These are phyloP conservation scores for Coffea canephora DNA, from an alignment of 257 asterid species.

Conservation along the genomic window DNA sequence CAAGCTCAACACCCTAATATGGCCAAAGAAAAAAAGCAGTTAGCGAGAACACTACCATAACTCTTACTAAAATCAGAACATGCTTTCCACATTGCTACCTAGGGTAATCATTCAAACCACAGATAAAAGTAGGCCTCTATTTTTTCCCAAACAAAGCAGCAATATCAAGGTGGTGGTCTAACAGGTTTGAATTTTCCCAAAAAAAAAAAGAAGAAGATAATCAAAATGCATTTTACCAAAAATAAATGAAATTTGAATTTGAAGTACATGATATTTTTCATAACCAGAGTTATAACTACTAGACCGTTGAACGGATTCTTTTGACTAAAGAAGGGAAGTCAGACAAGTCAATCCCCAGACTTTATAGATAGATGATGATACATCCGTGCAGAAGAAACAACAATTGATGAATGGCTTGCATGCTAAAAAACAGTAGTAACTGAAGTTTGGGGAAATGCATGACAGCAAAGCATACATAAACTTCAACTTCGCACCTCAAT, in stretches of 20 bases:
- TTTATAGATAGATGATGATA: background rate
- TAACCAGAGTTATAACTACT: background rate
- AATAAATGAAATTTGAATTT: no score
- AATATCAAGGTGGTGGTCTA: background rate
- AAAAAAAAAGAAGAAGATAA: background rate
- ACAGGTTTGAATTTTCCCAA: background rate
- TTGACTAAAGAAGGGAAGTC: background rate
- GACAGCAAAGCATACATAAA: background rate
- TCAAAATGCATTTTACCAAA: background rate
- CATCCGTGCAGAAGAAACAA: background rate
- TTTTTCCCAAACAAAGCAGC: background rate
- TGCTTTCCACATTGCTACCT: background rate
- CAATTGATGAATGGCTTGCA: background rate
- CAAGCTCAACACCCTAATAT: constrained; percentile 84
- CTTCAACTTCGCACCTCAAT: constrained; percentile 55
- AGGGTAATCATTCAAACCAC: background rate
- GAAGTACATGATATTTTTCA: background rate
- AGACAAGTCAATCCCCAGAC: background rate
- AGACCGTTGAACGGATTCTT: background rate
- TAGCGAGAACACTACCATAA: background rate
- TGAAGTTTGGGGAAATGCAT: background rate
- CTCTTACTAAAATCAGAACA: background rate
- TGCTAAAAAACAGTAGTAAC: background rate
- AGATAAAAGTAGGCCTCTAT: background rate
- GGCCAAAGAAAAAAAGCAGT: constrained; percentile 17